These are phyloP conservation scores for Brasilioporus rufonigricans DNA, from an alignment of 768 basidiomycete genomes.

Conservation along the genomic window DNA sequence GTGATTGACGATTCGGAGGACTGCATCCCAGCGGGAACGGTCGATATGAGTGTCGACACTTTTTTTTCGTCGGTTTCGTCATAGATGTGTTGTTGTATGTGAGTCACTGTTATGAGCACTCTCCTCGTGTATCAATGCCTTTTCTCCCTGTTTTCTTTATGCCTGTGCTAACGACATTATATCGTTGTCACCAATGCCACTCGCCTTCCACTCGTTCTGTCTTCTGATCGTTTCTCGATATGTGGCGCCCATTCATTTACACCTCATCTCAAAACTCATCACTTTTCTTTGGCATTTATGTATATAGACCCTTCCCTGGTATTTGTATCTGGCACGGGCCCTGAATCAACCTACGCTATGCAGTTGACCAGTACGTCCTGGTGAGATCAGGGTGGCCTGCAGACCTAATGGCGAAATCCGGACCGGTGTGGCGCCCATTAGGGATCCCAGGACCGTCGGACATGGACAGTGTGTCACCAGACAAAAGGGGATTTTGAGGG, in stretches of 20 bases:
- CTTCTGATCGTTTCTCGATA: neutral
- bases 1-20: slow-evolving; percentile 9
- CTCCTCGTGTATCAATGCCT: neutral
- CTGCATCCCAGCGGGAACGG: neutral
- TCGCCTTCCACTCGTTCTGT: neutral
- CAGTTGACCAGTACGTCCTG: too few relatives aligned
- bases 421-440: too few relatives aligned
- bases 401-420: neutral
- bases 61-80: neutral
- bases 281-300: neutral
- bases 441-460: too few relatives aligned
- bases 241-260: too few relatives aligned
- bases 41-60: neutral
- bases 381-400: too few relatives aligned
- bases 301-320: neutral
- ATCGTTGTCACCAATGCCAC: too few relatives aligned
- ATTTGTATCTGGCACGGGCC: neutral
- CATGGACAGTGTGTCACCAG: too few relatives aligned
- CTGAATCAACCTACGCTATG: neutral
- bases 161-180: neutral
- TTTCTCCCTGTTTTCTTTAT: neutral
- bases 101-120: too few relatives aligned
- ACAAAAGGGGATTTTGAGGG: neutral
- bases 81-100: neutral
- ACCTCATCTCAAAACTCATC: neutral